Evolutionary conservation across 164 flowering plant species (phyloP).

Genomic region (Stephania cephalantha): DNA sequence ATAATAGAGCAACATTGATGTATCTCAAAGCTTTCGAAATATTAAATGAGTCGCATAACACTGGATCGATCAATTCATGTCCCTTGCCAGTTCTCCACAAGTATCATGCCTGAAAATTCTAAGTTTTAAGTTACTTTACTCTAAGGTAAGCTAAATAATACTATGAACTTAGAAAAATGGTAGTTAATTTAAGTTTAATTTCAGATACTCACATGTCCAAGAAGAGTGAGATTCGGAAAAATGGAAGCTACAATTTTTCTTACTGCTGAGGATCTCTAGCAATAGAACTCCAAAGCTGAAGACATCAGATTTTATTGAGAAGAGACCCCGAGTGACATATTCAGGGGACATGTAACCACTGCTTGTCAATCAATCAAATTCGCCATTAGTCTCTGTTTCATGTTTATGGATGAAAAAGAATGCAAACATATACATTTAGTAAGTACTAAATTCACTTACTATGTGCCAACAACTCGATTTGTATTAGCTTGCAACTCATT

Average conservation of each 20-base stretch:
- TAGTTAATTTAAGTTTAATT: background rate
- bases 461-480: background rate
- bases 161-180: background rate
- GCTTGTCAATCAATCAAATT: background rate
- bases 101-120: no score
- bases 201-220: conserved; percentile 9
- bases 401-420: no score
- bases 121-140: no score
- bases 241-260: background rate
- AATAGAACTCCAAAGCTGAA: background rate
- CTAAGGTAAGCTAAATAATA: no score
- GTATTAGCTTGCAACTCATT: background rate
- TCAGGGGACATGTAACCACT: background rate
- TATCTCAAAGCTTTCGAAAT: no score
- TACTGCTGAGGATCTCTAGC: background rate
- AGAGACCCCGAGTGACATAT: conserved; percentile 7
- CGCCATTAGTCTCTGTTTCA: background rate
- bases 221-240: background rate
- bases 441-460: background rate
- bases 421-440: no score
- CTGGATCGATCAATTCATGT: no score
- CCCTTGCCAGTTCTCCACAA: no score
- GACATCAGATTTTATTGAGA: conserved; percentile 7
- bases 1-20: no score
- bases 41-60: no score